Base-by-base conservation (phyloP, 2,329 filamentous ascomycete species). In the Dothideomycetes sp. region DNA sequence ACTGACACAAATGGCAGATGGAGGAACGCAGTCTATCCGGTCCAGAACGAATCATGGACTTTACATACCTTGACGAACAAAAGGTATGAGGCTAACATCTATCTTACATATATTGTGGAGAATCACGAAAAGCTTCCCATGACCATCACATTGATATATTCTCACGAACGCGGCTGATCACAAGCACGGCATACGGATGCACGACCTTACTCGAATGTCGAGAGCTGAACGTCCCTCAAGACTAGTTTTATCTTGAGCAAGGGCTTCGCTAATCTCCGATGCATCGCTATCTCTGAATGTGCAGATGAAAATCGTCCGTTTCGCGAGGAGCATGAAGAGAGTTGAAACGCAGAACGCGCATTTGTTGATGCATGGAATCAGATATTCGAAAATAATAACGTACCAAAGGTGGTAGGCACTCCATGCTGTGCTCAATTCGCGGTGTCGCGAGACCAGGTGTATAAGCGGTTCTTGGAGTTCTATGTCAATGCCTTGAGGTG, bases 371-470 rank as follows among this genome's bases (percentile, higher is more conserved):
- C 65, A 0, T 74, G 71, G 45, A 59, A 63, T 51, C 57, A 63
- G n/a, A 47, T 75, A 3, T 73, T 74, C 43, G 62, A 62, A 2
- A 55, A 45, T 2, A 43, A 48, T 4, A 41, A 51, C 10, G 57
- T 66, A 0, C 71, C 71, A 0, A 48, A 61, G 12, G 51, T 54
- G 14, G 64, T 75, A 3, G 70, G 66, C 1, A 66, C 67, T 2
- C 65, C 65, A 17, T 75, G 72, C 48, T 75, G 72, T 45, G 70
- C 70, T 3, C 72, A 75, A 45, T 74, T 75, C 48, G 70, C 66
- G 0, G 69, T 69, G 2, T 69, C 67, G 0, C 59, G 57, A 29
- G 61, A 65, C 35, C 67, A 67, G 49, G 62, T 74, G 9, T 53
- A 51, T n/a, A 56, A 66, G 47, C 60, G 65, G 19, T 63, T 64